phyloP scores from a whole-genome alignment of 352 stramenopile genomes.

The Globisporangium megalacanthum region DNA sequence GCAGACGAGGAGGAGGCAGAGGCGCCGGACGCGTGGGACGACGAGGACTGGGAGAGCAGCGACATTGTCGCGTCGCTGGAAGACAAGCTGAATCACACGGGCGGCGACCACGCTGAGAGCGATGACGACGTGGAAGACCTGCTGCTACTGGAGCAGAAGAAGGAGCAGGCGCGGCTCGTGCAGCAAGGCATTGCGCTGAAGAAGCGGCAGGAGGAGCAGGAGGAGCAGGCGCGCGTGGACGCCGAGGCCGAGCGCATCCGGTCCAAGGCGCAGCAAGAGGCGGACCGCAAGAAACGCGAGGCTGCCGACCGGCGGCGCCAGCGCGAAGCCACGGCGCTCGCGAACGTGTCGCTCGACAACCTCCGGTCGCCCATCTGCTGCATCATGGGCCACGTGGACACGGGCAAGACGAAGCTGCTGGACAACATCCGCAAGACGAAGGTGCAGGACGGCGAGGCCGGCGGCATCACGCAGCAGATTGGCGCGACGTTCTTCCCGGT shows the following conservation, averaged over 20 bases:
- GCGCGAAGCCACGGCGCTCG: slow-evolving; percentile 71
- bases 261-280: slow-evolving; percentile 83
- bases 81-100: slow-evolving; percentile 66
- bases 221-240: slow-evolving; percentile 58
- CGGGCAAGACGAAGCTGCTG: slow-evolving; percentile 99
- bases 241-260: slow-evolving; percentile 57
- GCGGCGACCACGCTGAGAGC: slow-evolving; percentile 30
- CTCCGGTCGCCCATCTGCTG: slow-evolving; percentile 98
- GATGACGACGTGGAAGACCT: slow-evolving; percentile 91
- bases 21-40: slow-evolving; percentile 75
- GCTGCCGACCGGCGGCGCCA: slow-evolving; percentile 60
- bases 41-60: slow-evolving; percentile 79
- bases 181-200: slow-evolving; percentile 92
- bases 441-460: slow-evolving; percentile 91
- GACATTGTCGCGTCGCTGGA: slow-evolving; percentile 74
- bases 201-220: slow-evolving; percentile 90
- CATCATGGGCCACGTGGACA: slow-evolving; percentile 99
- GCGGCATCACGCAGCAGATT: slow-evolving; percentile 99
- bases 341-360: slow-evolving; percentile 90
- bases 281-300: slow-evolving; percentile 80
- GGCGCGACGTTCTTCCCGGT: slow-evolving; percentile 94
- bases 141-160: slow-evolving; percentile 91
- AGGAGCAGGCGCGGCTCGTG: slow-evolving; percentile 90
- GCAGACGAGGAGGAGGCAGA: slow-evolving; percentile 38
- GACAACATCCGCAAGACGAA: slow-evolving; percentile 99